A percentile compares a stretch with the other conserved stretches of the same genome.
Evolutionary conservation across 1,284 basidiomycete genomes (phyloP).

Genomic region (Trametes sp.): DNA sequence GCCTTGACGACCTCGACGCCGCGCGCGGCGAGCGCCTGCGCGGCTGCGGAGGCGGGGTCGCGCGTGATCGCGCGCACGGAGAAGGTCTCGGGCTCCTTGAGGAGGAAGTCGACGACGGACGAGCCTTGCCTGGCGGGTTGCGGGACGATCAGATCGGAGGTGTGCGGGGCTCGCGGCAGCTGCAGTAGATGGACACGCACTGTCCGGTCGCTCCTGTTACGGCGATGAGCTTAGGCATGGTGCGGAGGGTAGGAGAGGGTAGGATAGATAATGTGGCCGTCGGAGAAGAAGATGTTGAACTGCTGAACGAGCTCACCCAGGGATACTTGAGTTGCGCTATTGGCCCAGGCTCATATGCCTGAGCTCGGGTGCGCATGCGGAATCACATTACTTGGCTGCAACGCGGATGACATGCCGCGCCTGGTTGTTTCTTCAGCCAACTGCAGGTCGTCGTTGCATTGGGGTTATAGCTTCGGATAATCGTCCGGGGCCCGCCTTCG

Average conservation of each 20-base stretch:
- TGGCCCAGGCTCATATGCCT: too few relatives aligned
- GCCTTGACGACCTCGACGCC: conserved; percentile 22
- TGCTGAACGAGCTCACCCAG: too few relatives aligned
- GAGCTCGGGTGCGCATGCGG: too few relatives aligned
- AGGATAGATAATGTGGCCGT: neutral
- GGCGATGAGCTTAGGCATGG: conserved; percentile 15
- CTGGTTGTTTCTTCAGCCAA: neutral
- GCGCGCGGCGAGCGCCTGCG: conserved; percentile 16
- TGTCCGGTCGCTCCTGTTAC: conserved; percentile 20
- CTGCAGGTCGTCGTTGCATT: neutral
- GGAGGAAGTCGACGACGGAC: conserved; percentile 21
- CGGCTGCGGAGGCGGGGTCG: conserved; percentile 14
- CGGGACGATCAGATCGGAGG: neutral
- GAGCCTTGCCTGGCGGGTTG: conserved; percentile 14
- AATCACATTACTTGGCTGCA: neutral
- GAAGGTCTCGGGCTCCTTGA: conserved; percentile 19
- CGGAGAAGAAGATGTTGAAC: neutral
- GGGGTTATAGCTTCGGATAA: neutral
- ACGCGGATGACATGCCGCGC: neutral
- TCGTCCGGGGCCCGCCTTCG: neutral
- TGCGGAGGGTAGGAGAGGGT: neutral
- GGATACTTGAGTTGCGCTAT: neutral
- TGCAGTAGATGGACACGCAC: neutral
- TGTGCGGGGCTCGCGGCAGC: neutral
- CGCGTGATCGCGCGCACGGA: conserved; percentile 22